phyloP scores from a whole-genome alignment of 106 monocot species.

The Dendrobium chrysotoxum region DNA sequence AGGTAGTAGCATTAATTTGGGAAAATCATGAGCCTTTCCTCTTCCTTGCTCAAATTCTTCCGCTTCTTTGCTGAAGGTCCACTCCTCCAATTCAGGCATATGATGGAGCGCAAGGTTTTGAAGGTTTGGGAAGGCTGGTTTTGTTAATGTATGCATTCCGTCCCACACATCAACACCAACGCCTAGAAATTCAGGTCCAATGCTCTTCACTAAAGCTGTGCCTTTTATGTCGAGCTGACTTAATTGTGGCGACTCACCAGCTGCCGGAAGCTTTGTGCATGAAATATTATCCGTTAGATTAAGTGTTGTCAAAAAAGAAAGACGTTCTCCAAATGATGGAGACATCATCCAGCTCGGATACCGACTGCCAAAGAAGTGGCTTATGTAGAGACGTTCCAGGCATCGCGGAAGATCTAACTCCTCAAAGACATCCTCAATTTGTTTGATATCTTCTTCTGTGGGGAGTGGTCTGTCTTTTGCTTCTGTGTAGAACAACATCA shows the following conservation, averaged over 20 bases:
- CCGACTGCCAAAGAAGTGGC: slow-evolving; percentile 11
- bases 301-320: slow-evolving; percentile 7
- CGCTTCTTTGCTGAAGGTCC: background rate
- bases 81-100: slow-evolving; percentile 1
- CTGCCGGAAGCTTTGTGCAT: slow-evolving; percentile 9
- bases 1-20: background rate
- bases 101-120: background rate
- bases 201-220: background rate
- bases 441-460: background rate
- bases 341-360: slow-evolving; percentile 25
- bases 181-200: slow-evolving; percentile 2
- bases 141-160: background rate
- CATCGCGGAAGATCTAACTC: slow-evolving; percentile 19
- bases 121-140: slow-evolving; percentile 8
- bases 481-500: background rate
- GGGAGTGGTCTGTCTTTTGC: no score
- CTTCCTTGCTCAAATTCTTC: background rate
- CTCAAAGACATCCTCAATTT: slow-evolving; percentile 11
- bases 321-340: background rate
- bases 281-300: background rate
- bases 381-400: background rate
- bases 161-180: background rate
- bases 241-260: slow-evolving; percentile 8
- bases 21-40: background rate
- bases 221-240: background rate